Percentiles rank a stretch among this genome's conserved stretches.
Evolutionary conservation across 495 filamentous ascomycete species (phyloP).

Genomic region (Baudoinia panamericana): DNA sequence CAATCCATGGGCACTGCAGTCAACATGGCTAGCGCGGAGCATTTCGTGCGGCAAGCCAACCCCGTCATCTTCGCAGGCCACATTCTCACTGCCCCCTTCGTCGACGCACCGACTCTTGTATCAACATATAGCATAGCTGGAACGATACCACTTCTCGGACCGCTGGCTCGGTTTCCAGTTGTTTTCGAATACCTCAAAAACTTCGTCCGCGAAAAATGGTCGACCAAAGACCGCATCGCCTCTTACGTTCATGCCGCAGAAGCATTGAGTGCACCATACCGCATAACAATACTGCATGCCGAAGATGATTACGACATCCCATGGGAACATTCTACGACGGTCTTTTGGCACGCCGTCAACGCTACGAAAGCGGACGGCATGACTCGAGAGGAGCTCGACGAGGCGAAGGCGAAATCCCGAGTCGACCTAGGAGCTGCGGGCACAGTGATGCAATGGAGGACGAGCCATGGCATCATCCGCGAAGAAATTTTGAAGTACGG

Average conservation of each 20-base stretch:
- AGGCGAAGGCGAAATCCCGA: conserved; percentile 27
- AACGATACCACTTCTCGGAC: conserved; percentile 33
- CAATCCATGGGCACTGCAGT: conserved; percentile 28
- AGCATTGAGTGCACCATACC: conserved; percentile 9
- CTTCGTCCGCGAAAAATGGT: conserved; percentile 25
- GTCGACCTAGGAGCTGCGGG: conserved; percentile 35
- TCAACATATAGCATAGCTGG: conserved; percentile 37
- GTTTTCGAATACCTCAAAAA: conserved; percentile 17
- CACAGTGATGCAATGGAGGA: conserved; percentile 36
- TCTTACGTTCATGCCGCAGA: conserved; percentile 16
- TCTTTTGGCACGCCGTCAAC: conserved; percentile 38
- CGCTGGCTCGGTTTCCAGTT: conserved; percentile 31
- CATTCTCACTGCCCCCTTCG: conserved; percentile 33
- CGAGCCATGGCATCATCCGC: conserved; percentile 33
- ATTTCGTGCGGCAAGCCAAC: conserved; percentile 8
- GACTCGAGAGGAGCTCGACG: conserved; percentile 30
- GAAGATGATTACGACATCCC: conserved; percentile 27
- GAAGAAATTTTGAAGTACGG: conserved; percentile 40
- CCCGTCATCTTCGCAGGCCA: conserved; percentile 23
- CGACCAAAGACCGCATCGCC: conserved; percentile 19
- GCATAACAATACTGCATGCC: conserved; percentile 20
- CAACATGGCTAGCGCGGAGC: conserved; percentile 17
- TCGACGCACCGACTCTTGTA: conserved; percentile 32
- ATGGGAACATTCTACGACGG: conserved; percentile 29
- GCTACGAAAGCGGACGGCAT: conserved; percentile 23